phyloP scores from a whole-genome alignment of 192 early-diverging fungal genomes.

The Chytriomyces hyalinus region DNA sequence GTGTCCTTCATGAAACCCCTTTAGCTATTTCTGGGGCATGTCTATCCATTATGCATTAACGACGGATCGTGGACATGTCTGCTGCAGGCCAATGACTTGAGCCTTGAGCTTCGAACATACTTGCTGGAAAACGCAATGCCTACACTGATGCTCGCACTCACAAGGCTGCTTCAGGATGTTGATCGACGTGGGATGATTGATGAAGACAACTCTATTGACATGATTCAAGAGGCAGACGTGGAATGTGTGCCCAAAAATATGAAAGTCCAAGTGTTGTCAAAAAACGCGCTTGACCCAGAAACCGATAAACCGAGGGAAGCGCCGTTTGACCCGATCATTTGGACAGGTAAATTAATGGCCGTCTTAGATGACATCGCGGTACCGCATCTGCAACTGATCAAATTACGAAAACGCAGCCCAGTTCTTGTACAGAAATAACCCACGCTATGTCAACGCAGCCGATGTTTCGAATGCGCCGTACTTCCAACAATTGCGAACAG shows the following conservation, averaged over 20 bases:
- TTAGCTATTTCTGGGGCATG: neutral
- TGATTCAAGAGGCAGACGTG: neutral
- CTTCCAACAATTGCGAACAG: slow-evolving; percentile 39
- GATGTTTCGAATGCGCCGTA: slow-evolving; percentile 46
- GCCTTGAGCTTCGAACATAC: slow-evolving; percentile 53
- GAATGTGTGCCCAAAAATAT: slow-evolving; percentile 8
- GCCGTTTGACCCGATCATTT: slow-evolving; percentile 58
- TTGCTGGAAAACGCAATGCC: slow-evolving; percentile 57
- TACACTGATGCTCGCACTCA: slow-evolving; percentile 52
- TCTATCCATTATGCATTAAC: neutral
- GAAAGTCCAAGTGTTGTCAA: slow-evolving; percentile 10
- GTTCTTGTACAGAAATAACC: slow-evolving; percentile 63
- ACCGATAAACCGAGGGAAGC: slow-evolving; percentile 42
- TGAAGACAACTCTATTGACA: neutral
- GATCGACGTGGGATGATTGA: slow-evolving; percentile 37
- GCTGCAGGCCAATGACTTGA: slow-evolving; percentile 46
- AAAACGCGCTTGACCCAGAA: slow-evolving; percentile 23
- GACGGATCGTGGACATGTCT: neutral
- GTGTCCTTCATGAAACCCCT: neutral
- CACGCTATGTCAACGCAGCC: slow-evolving; percentile 52
- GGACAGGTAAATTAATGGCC: slow-evolving; percentile 51
- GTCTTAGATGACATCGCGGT: slow-evolving; percentile 13
- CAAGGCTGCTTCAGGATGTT: slow-evolving; percentile 52
- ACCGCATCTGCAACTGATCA: neutral
- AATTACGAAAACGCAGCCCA: slow-evolving; percentile 49